Percentiles rank a stretch among this genome's conserved stretches.
Evolutionary conservation across 495 filamentous ascomycete genomes (phyloP).

Genomic region (Lichina pygmaea): DNA sequence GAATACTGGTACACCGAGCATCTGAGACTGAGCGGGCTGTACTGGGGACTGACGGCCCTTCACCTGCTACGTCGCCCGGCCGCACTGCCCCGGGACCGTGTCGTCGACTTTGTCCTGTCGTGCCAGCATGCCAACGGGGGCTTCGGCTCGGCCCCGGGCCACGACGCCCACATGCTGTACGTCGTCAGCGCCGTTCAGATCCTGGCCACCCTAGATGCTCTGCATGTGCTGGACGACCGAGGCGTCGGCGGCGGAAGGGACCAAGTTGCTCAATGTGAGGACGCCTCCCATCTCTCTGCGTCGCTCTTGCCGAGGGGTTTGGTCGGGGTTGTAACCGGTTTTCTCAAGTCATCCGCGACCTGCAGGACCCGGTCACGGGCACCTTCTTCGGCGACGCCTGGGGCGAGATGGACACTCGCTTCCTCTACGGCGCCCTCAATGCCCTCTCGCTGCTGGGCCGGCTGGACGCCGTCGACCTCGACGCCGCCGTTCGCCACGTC

Average conservation of each 20-base stretch:
- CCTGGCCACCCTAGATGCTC: conserved; percentile 54
- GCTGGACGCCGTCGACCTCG: conserved; percentile 42
- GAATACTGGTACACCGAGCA: conserved; percentile 97
- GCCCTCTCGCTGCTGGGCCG: conserved; percentile 57
- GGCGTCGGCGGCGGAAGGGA: conserved; percentile 31
- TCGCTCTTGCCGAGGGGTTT: neutral
- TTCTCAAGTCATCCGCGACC: conserved; percentile 40
- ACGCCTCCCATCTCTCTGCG: conserved; percentile 1
- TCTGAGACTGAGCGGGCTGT: conserved; percentile 76
- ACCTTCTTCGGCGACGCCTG: conserved; percentile 84
- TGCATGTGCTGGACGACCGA: conserved; percentile 50
- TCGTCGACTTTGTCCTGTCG: conserved; percentile 74
- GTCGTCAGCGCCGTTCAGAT: conserved; percentile 87
- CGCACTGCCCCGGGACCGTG: conserved; percentile 51
- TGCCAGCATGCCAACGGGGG: conserved; percentile 73
- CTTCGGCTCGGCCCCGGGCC: conserved; percentile 78
- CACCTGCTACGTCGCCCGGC: conserved; percentile 61
- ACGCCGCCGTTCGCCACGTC: conserved; percentile 53
- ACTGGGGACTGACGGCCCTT: conserved; percentile 82
- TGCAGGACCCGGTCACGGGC: conserved; percentile 59
- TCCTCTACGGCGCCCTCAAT: conserved; percentile 71
- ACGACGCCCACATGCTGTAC: conserved; percentile 87
- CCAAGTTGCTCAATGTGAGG: conserved; percentile 46
- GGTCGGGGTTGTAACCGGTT: conserved; percentile 1
- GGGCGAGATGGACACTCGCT: conserved; percentile 88